Evolutionary conservation across 208 protist genomes (phyloP).

Genomic region (Trypanosoma cruzi): DNA sequence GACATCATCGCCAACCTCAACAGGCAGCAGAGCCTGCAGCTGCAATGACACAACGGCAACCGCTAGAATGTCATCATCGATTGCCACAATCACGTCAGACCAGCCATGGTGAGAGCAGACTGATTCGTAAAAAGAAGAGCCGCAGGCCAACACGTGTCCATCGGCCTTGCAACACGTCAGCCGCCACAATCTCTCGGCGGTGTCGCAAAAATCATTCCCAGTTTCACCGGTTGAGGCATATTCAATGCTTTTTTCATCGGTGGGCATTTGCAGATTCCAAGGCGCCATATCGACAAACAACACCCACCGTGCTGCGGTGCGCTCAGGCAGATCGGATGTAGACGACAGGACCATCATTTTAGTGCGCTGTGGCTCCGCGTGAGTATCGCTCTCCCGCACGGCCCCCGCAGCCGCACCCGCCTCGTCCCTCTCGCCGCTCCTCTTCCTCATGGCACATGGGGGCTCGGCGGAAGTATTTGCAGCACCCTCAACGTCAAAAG

Average conservation of each 20-base stretch:
- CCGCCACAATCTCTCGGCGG: not conserved
- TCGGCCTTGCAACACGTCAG: constrained; percentile 17
- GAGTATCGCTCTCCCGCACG: too few species aligned
- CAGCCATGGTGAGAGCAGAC: constrained; percentile 15
- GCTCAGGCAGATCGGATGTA: not conserved
- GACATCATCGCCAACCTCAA: not conserved
- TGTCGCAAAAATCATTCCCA: not conserved
- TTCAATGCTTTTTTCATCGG: not conserved
- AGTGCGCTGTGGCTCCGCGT: not conserved
- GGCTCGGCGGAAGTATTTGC: too few species aligned
- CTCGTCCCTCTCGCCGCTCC: too few species aligned
- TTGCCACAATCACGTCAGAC: constrained; percentile 17
- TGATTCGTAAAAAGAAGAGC: constrained; percentile 15
- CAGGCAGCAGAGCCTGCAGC: constrained; percentile 8
- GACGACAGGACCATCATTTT: not conserved
- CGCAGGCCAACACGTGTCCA: constrained; percentile 4
- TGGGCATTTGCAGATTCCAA: not conserved
- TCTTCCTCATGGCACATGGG: too few species aligned
- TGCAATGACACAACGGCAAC: constrained; percentile 16
- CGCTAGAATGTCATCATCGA: constrained; percentile 14
- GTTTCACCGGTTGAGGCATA: not conserved
- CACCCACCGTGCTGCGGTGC: not conserved
- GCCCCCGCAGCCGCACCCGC: too few species aligned
- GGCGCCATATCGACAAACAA: constrained; percentile 17
- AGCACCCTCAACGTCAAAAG: too few species aligned